Evolutionary conservation across 495 filamentous ascomycete genomes (phyloP).

Genomic region (Lasiosphaeria hispida): DNA sequence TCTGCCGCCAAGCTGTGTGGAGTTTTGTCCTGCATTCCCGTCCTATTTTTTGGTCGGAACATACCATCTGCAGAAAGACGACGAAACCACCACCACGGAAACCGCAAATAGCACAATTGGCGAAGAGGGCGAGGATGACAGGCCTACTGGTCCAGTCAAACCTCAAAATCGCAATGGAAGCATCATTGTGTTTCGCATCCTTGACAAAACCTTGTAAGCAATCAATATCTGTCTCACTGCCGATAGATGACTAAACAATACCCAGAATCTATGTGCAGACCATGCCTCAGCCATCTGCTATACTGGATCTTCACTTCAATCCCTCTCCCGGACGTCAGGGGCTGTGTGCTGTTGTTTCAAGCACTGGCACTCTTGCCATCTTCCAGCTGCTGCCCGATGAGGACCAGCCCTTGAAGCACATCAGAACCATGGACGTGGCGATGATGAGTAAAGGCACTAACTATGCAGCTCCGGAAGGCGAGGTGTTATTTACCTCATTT

Average conservation of each 20-base stretch:
- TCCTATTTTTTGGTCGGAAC: constrained; percentile 80
- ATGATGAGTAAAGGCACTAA: constrained; percentile 17
- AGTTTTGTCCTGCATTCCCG: constrained; percentile 66
- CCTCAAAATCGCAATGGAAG: constrained; percentile 68
- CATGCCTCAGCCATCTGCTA: constrained; percentile 59
- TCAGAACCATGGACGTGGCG: constrained; percentile 29
- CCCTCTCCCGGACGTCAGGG: constrained; percentile 45
- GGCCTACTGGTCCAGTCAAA: constrained; percentile 21
- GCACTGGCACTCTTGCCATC: constrained; percentile 65
- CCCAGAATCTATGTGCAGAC: constrained; percentile 45
- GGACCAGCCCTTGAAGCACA: constrained; percentile 30
- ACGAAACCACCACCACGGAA: constrained; percentile 14
- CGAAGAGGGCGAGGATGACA: constrained; percentile 38
- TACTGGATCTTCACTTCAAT: constrained; percentile 86
- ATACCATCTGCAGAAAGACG: constrained; percentile 66
- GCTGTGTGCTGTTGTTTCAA: constrained; percentile 68
- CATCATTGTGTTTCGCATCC: constrained; percentile 61
- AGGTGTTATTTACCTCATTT: constrained; percentile 66
- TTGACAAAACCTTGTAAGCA: constrained; percentile 53
- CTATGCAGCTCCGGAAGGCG: constrained; percentile 41
- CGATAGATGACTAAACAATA: constrained; percentile 3
- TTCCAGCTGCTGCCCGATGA: constrained; percentile 46
- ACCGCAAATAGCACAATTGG: too few species aligned
- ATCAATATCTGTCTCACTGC: background rate
- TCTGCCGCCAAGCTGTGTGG: constrained; percentile 78